These are phyloP conservation scores for Beauveria brongniartii DNA, from an alignment of 2,329 filamentous ascomycete species.

Conservation along the genomic window DNA sequence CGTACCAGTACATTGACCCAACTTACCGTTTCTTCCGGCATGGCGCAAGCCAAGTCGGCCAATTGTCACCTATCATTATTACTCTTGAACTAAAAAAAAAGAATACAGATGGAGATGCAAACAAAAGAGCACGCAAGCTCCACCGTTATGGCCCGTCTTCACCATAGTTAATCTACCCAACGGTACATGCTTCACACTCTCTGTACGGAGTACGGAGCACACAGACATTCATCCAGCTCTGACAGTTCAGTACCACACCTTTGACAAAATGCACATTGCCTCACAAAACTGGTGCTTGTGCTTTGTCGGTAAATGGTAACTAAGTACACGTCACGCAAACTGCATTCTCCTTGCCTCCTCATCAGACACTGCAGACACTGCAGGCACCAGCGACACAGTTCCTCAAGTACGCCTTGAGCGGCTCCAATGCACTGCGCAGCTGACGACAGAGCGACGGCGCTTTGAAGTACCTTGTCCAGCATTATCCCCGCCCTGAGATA, in stretches of 20 bases:
- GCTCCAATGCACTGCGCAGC: not conserved
- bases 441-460: not conserved
- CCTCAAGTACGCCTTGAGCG: not conserved
- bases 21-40: constrained; percentile 5
- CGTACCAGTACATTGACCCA: not conserved
- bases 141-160: not conserved
- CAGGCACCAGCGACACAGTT: not conserved
- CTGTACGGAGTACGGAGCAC: no score
- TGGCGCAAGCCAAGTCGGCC: not conserved
- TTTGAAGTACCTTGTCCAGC: not conserved
- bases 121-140: not conserved
- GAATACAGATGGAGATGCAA: not conserved
- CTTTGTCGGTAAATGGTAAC: not conserved
- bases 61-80: not conserved
- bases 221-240: no score
- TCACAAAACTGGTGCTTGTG: not conserved
- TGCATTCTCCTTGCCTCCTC: no score
- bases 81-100: not conserved
- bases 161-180: not conserved
- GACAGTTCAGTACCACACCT: no score
- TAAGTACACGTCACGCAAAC: no score
- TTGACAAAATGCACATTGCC: no score
- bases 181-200: not conserved
- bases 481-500: not conserved
- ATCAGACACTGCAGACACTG: not conserved